Evolutionary conservation across 1,284 basidiomycete species (phyloP), one percentile per base, ranked within the genome.

Genomic region (Tremellales sp.): DNA sequence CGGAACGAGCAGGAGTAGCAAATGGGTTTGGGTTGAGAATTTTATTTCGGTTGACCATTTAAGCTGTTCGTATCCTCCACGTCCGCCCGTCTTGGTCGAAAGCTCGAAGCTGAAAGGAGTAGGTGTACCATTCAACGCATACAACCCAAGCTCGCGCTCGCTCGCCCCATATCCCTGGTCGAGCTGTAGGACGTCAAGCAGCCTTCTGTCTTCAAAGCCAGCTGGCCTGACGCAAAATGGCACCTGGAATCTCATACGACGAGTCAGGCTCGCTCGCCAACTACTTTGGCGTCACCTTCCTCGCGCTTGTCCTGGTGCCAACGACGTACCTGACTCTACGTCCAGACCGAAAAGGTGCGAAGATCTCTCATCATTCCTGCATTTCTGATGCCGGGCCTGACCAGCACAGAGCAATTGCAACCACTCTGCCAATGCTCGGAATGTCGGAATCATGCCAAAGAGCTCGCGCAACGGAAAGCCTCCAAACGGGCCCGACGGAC

Each of bases 201-300:
- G n/a, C n/a, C n/a, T n/a, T n/a, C n/a, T n/a, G n/a, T n/a, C n/a
- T n/a, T n/a, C n/a, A n/a, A n/a, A n/a, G n/a, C n/a, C n/a, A n/a
- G n/a, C n/a, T 15, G 8, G 29, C 29, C 15, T 31, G 10, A 31
- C 29, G 10, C 10, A 31, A 31, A 31, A 69, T 67, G 65, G 63
- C 64, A 15, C 66, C 70, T 10, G 73, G 72, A 29, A 72, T 74
- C 35, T 67, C 68, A 73, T 93, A 93, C 74, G 90, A 93, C 75
- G 89, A 92, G 75, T 82, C 82, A 45, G 89, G 90, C 58, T 84
- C 84, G 59, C 86, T 93, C 82, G 89, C 89, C 62, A 81, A 85
- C 26, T 93, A 90, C 76, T 93, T 93, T 74, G 76, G 89, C 54
- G 82, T 93, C 51, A 89, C 89, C 7, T 85, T 91, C 69, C 83